A percentile compares a stretch with the other conserved stretches of the same genome.
These are phyloP conservation scores for Tuber umbilicatum DNA, from an alignment of 495 filamentous ascomycete genomes.

Conservation along the genomic window DNA sequence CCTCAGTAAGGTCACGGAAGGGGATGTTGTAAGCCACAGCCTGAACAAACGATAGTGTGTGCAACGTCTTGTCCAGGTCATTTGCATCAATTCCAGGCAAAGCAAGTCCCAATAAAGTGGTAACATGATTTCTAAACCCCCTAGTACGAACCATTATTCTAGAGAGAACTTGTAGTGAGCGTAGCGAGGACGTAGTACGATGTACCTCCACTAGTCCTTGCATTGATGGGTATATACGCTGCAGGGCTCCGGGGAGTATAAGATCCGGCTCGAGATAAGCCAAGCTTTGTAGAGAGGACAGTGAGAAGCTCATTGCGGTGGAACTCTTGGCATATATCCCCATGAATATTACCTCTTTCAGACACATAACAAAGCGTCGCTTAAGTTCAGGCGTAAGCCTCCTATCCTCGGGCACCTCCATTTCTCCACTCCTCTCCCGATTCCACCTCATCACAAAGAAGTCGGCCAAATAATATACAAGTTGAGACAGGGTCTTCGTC, in stretches of 20 bases:
- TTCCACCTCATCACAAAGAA: constrained; percentile 99
- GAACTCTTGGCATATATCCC: constrained; percentile 93
- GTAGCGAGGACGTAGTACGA: constrained; percentile 86
- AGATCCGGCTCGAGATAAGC: constrained; percentile 86
- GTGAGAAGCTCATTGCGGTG: constrained; percentile 80
- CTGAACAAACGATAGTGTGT: constrained; percentile 91
- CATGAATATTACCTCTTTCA: constrained; percentile 95
- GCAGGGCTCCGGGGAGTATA: constrained; percentile 86
- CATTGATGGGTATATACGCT: constrained; percentile 92
- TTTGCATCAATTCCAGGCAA: constrained; percentile 96
- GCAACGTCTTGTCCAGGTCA: constrained; percentile 90
- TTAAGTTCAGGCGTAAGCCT: constrained; percentile 73
- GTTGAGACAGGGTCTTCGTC: constrained; percentile 82
- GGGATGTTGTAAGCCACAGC: constrained; percentile 91
- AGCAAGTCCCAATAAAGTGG: constrained; percentile 80
- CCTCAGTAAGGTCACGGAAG: constrained; percentile 71
- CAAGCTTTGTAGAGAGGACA: constrained; percentile 80
- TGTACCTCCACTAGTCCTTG: constrained; percentile 97
- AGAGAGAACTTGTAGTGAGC: constrained; percentile 80
- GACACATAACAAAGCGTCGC: constrained; percentile 78
- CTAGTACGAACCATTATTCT: constrained; percentile 83
- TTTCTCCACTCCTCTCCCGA: constrained; percentile 82
- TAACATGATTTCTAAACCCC: constrained; percentile 91
- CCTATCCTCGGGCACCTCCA: constrained; percentile 73
- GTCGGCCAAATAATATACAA: constrained; percentile 88